phyloP scores from a whole-genome alignment of 768 basidiomycete genomes.

The Paxillus rubicundulus region DNA sequence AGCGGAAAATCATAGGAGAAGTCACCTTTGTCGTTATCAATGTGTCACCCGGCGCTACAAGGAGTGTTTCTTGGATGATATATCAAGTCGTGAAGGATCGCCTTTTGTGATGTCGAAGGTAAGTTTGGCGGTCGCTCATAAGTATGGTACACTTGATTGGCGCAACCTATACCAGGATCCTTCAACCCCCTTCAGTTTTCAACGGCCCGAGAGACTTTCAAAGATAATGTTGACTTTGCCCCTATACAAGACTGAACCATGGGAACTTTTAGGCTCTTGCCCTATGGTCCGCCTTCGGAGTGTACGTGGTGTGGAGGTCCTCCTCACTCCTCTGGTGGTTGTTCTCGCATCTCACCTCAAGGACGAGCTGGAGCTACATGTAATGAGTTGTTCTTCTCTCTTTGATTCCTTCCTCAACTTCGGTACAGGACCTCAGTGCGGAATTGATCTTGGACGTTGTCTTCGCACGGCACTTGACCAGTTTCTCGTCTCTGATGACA shows the following conservation, averaged over 20 bases:
- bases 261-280: neutral
- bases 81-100: slow-evolving; percentile 45
- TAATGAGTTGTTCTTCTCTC: slow-evolving; percentile 27
- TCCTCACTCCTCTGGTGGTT: slow-evolving; percentile 56
- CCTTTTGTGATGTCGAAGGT: slow-evolving; percentile 49
- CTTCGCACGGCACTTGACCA: slow-evolving; percentile 39
- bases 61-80: slow-evolving; percentile 31
- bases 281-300: slow-evolving; percentile 38
- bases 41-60: slow-evolving; percentile 48
- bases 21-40: slow-evolving; percentile 46
- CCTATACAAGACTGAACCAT: slow-evolving; percentile 5
- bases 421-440: slow-evolving; percentile 34
- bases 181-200: slow-evolving; percentile 7
- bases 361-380: slow-evolving; percentile 46
- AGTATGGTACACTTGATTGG: neutral
- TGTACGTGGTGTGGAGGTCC: slow-evolving; percentile 37
- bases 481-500: slow-evolving; percentile 25
- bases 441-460: slow-evolving; percentile 42
- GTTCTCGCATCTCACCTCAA: slow-evolving; percentile 43
- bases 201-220: neutral
- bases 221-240: slow-evolving; percentile 2
- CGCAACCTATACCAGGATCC: slow-evolving; percentile 10
- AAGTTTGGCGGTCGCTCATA: slow-evolving; percentile 8
- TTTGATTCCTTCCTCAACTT: slow-evolving; percentile 6
- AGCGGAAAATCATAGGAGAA: slow-evolving; percentile 17